Evolutionary conservation across 2,329 filamentous ascomycete species (phyloP), one percentile per base, ranked within the genome.

Genomic region (Pseudocercospora macadamiae): DNA sequence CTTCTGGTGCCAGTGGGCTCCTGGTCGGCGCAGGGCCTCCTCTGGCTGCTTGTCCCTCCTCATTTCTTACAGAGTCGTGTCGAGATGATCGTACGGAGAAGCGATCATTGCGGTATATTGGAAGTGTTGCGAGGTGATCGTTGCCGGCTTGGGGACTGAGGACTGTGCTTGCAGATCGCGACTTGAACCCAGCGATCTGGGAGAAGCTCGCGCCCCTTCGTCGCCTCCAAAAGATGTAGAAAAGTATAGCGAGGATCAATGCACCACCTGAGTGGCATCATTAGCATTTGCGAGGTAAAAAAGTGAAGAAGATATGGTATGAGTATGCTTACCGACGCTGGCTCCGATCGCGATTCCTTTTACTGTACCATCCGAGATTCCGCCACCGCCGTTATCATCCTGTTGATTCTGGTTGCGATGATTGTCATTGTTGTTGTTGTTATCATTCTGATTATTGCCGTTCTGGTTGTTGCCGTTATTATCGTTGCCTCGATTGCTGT

Each of bases 31-130:
- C 21, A 44, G 42, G 16, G 23, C 16, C 16, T 4, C 25, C 44
- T 9, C 9, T 18, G 34, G 21, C 37, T 47, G 36, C 25, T 47
- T 18, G 52, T 12, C 44, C 34, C 12, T 36, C 36, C 10, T 45
- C 21, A 44, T 42, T 60, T 7, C 39, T 30, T 6, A 51, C 32
- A 4, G 60, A 63, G 12, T 55, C 55, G 26, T 66, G 63, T 39
- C 56, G 55, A 6, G 66, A 67, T 21, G 67, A 69, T 10, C 60
- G 57, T 25, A 70, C 57, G 2, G 68, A 68, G 48, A 64, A 65
- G 30, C 64, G 57, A 3, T 64, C 39, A n/a, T 68, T 61, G 36
- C 62, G 66, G 36, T 67, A 66, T 14, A 69, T 69, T 1, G 68
- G 68, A 25, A 68, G 51, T 7, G 63, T 61, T 16, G 65, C 64